phyloP scores from a whole-genome alignment of 192 early-diverging fungal genomes.

The Podila horticola region DNA sequence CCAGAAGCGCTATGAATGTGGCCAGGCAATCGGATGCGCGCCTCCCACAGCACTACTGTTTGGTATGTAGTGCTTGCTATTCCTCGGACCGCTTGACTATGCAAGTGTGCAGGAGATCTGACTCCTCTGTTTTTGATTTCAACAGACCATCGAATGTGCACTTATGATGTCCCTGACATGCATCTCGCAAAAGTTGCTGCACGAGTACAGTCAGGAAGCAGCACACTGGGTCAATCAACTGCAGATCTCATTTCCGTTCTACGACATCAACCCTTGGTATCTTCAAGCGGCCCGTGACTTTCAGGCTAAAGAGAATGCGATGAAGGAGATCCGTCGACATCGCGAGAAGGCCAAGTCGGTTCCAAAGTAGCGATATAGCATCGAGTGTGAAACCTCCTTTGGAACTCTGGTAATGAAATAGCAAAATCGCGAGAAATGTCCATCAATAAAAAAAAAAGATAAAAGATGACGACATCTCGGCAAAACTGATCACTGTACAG shows the following conservation, averaged over 20 bases:
- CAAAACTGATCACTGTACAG: too few relatives aligned
- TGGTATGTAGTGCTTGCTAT: neutral
- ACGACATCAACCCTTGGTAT: constrained; percentile 10
- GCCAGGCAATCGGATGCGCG: neutral
- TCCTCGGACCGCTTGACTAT: neutral
- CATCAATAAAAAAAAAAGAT: too few relatives aligned
- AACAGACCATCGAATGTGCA: constrained; percentile 13
- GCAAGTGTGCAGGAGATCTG: neutral
- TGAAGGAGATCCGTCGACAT: neutral
- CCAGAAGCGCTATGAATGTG: neutral
- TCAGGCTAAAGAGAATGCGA: constrained; percentile 18
- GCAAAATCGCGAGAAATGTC: too few relatives aligned
- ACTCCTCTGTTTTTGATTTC: neutral
- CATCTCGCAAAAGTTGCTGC: constrained; percentile 7
- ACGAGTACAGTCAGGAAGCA: constrained; percentile 25
- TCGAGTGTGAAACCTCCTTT: too few relatives aligned
- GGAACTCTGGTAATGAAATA: too few relatives aligned
- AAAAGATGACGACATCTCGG: too few relatives aligned
- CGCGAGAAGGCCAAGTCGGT: too few relatives aligned
- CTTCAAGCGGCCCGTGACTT: constrained; percentile 1
- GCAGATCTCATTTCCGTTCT: constrained; percentile 1
- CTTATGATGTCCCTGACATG: constrained; percentile 30
- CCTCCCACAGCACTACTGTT: constrained; percentile 6
- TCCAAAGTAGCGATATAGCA: too few relatives aligned
- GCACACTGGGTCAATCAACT: constrained; percentile 17